Conservation (phyloP, 106 monocot species). For the Apostasia ramifera region DNA sequence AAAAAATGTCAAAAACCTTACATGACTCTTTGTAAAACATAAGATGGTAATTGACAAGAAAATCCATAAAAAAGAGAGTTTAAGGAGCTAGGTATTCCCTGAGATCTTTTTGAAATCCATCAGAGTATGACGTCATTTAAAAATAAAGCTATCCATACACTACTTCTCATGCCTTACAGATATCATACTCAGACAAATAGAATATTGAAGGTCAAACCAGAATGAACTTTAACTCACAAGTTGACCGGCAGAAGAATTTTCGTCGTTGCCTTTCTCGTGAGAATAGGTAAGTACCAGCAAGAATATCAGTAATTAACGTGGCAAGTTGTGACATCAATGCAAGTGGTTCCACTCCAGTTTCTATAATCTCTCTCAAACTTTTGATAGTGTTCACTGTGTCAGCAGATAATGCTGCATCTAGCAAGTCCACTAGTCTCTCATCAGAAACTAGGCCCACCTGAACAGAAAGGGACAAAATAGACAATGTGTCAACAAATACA, state of each 20-base stretch:
- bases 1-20: background rate
- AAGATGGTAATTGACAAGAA: background rate
- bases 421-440: conserved; percentile 88
- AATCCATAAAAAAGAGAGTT: background rate
- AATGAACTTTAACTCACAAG: conserved; percentile 41
- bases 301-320: conserved; percentile 92
- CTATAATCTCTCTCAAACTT: conserved; percentile 74
- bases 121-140: too few relatives aligned
- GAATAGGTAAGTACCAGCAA: conserved; percentile 81
- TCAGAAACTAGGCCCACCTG: conserved; percentile 92
- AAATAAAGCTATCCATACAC: too few relatives aligned
- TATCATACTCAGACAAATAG: too few relatives aligned
- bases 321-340: conserved; percentile 94
- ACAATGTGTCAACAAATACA: background rate
- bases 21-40: background rate
- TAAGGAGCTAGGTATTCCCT: too few relatives aligned
- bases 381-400: conserved; percentile 95
- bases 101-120: too few relatives aligned
- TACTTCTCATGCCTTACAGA: too few relatives aligned
- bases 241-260: conserved; percentile 58
- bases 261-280: conserved; percentile 45
- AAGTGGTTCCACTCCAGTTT: conserved; percentile 81
- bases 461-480: conserved; percentile 2
- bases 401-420: conserved; percentile 88
- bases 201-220: background rate